These are phyloP conservation scores for Nannochloris sp. DNA, from an alignment of 139 green algal genomes.

Conservation along the genomic window DNA sequence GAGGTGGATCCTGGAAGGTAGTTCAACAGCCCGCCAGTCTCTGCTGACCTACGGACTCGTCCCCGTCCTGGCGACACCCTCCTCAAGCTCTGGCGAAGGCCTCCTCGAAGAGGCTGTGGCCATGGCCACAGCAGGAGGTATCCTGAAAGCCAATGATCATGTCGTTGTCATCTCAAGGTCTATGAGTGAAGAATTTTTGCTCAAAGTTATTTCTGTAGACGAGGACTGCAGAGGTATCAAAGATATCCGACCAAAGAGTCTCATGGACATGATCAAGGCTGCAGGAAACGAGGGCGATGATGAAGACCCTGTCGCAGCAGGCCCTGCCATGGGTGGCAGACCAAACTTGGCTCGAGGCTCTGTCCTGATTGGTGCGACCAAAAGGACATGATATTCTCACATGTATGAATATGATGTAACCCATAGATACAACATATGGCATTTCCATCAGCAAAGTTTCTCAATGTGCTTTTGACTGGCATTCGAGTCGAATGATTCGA, in stretches of 20 bases:
- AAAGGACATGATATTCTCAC: background rate
- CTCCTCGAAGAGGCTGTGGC: slow-evolving; percentile 58
- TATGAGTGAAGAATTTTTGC: slow-evolving; percentile 22
- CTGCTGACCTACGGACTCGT: slow-evolving; percentile 67
- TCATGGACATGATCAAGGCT: slow-evolving; percentile 28
- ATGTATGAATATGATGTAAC: too few species aligned
- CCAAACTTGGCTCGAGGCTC: slow-evolving; percentile 3
- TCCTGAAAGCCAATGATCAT: slow-evolving; percentile 44
- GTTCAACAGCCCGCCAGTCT: slow-evolving; percentile 60
- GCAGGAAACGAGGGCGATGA: slow-evolving; percentile 8
- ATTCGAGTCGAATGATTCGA: too few species aligned
- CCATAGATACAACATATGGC: too few species aligned
- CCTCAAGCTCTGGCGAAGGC: slow-evolving; percentile 41
- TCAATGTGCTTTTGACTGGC: too few species aligned
- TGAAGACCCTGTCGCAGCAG: background rate
- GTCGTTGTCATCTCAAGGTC: slow-evolving; percentile 24
- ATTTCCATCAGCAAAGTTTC: too few species aligned
- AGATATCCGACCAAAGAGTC: slow-evolving; percentile 26
- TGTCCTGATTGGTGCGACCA: slow-evolving; percentile 3
- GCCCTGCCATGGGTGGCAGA: background rate
- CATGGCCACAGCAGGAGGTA: slow-evolving; percentile 37
- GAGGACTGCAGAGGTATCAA: slow-evolving; percentile 27
- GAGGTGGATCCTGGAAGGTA: slow-evolving; percentile 69
- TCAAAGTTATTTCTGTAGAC: slow-evolving; percentile 40
- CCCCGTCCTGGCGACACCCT: slow-evolving; percentile 73